These are phyloP conservation scores for Artemisia tridentata DNA, from an alignment of 129 eudicot species.

Conservation along the genomic window DNA sequence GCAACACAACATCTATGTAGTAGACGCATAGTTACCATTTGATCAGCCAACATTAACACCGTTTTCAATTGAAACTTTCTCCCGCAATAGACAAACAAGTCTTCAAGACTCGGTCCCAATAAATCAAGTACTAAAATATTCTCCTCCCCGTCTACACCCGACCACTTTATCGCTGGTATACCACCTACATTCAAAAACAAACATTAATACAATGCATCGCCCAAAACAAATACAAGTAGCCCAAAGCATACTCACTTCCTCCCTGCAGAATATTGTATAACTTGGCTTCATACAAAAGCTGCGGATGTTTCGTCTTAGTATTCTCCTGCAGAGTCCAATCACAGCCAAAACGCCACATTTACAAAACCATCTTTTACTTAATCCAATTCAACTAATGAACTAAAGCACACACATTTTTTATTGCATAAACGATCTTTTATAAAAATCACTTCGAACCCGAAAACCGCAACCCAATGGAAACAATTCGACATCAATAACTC, in stretches of 20 bases:
- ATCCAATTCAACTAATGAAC: no score
- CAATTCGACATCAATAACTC: not conserved
- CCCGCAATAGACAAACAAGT: slow-evolving; percentile 88
- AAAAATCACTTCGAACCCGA: not conserved
- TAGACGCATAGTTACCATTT: slow-evolving; percentile 60
- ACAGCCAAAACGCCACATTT: no score
- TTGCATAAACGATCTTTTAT: no score
- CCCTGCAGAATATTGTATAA: slow-evolving; percentile 87
- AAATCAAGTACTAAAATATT: slow-evolving; percentile 89
- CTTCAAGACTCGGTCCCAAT: slow-evolving; percentile 97
- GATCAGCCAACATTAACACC: slow-evolving; percentile 97
- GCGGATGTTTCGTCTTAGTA: slow-evolving; percentile 92
- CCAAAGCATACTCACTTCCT: slow-evolving; percentile 68
- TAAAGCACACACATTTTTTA: no score
- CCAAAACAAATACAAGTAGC: not conserved
- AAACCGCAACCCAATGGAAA: slow-evolving; percentile 7
- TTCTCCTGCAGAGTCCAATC: slow-evolving; percentile 60
- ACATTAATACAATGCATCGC: slow-evolving; percentile 1
- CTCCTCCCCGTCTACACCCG: slow-evolving; percentile 90
- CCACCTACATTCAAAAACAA: slow-evolving; percentile 59
- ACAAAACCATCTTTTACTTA: no score
- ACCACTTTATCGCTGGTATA: slow-evolving; percentile 87
- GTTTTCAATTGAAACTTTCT: slow-evolving; percentile 91
- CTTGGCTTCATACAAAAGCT: slow-evolving; percentile 92
- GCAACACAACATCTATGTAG: not conserved